Conservation (phyloP, 345 rosid genomes). For the Lumnitzera littorea region DNA sequence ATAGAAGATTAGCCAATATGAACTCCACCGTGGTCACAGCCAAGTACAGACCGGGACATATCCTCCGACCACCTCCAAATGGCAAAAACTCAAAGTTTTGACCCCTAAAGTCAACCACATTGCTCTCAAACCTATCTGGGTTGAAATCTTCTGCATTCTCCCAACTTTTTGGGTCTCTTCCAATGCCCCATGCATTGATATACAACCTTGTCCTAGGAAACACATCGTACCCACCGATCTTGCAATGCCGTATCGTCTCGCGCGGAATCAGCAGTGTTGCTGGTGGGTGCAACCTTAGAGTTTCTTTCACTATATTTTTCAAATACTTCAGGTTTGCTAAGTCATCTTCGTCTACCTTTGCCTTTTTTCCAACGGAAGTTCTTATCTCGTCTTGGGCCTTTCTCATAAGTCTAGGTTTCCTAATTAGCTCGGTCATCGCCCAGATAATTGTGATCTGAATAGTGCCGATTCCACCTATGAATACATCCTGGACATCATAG, state of each 20-base stretch:
- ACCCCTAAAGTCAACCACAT: constrained; percentile 32
- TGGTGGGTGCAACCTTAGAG: constrained; percentile 48
- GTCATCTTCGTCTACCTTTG: constrained; percentile 23
- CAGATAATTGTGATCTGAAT: not conserved
- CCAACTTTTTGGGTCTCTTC: constrained; percentile 39
- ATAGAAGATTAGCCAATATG: constrained; percentile 23
- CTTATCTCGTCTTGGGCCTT: constrained; percentile 25
- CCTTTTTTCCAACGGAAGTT: constrained; percentile 24
- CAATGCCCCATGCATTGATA: constrained; percentile 32
- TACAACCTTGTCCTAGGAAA: constrained; percentile 24
- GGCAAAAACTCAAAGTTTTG: constrained; percentile 42
- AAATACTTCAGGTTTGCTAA: constrained; percentile 28
- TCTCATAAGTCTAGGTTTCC: not conserved
- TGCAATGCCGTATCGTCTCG: constrained; percentile 20
- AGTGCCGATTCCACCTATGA: not conserved
- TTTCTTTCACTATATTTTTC: constrained; percentile 40
- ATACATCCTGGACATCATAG: not conserved
- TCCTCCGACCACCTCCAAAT: constrained; percentile 49
- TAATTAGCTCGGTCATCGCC: not conserved
- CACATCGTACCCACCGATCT: constrained; percentile 33
- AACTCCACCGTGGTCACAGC: constrained; percentile 22
- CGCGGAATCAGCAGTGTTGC: constrained; percentile 35
- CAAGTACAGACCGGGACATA: constrained; percentile 36
- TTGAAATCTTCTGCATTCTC: constrained; percentile 26
- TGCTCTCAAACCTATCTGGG: constrained; percentile 37